Conservation (phyloP, 179 eudicot genomes). For the Sideroxylon spinosum region DNA sequence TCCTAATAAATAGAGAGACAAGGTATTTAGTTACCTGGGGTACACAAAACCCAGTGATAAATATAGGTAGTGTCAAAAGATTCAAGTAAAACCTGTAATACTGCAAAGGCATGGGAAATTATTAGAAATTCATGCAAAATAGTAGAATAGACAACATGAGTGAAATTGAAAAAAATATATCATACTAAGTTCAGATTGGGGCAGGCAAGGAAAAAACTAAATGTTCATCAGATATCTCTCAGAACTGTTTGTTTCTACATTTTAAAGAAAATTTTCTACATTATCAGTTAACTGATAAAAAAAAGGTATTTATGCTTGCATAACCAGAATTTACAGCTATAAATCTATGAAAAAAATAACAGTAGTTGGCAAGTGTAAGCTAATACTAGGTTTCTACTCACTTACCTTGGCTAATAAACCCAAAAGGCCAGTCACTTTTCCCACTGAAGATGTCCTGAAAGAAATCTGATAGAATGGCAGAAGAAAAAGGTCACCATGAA, state of each 20-base stretch:
- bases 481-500: slow-evolving; percentile 10
- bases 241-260: slow-evolving; percentile 14
- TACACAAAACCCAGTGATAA: slow-evolving; percentile 44
- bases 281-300: not conserved
- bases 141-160: slow-evolving; percentile 10
- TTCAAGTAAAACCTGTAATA: slow-evolving; percentile 58
- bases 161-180: not conserved
- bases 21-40: slow-evolving; percentile 62
- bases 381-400: not conserved
- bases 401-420: slow-evolving; percentile 47
- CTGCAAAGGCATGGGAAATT: slow-evolving; percentile 34
- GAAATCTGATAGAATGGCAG: slow-evolving; percentile 38
- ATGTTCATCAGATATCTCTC: not conserved
- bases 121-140: slow-evolving; percentile 13
- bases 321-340: slow-evolving; percentile 2
- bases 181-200: not conserved
- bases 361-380: slow-evolving; percentile 3
- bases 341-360: not conserved
- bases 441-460: slow-evolving; percentile 36
- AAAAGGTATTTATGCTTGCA: not conserved
- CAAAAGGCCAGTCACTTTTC: slow-evolving; percentile 37
- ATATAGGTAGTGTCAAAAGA: slow-evolving; percentile 55
- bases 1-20: not conserved
- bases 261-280: not conserved
- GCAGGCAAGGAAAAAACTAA: not conserved